phyloP scores from a whole-genome alignment of 2,329 filamentous ascomycete species.

The Neurospora crassa region DNA sequence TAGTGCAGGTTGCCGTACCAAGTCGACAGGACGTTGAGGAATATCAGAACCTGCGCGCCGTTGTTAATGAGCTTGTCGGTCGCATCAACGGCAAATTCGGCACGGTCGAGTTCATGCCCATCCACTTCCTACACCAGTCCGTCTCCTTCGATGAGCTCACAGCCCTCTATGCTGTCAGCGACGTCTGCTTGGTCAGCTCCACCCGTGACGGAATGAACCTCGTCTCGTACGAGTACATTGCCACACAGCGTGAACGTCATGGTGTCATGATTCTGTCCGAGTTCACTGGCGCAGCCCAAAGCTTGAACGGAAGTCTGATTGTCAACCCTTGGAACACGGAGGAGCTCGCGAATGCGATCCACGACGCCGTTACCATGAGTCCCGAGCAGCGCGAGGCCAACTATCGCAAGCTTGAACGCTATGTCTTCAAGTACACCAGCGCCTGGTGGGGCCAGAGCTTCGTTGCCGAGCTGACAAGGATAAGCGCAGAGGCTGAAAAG shows the following conservation, averaged over 20 bases:
- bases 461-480: constrained; percentile 66
- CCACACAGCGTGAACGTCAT: constrained; percentile 80
- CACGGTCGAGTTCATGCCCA: constrained; percentile 97
- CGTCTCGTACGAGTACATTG: constrained; percentile 97
- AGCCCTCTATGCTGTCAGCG: constrained; percentile 83
- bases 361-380: constrained; percentile 95
- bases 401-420: constrained; percentile 85
- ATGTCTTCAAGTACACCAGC: constrained; percentile 95
- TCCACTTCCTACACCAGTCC: constrained; percentile 96
- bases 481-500: constrained; percentile 26
- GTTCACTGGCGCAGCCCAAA: constrained; percentile 92
- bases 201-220: constrained; percentile 99
- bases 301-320: constrained; percentile 83
- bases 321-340: constrained; percentile 99
- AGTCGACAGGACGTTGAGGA: constrained; percentile 94
- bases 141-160: constrained; percentile 92
- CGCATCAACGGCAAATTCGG: constrained; percentile 96
- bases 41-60: constrained; percentile 90
- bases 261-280: constrained; percentile 93
- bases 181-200: constrained; percentile 85
- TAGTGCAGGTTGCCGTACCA: constrained; percentile 92
- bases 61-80: constrained; percentile 93
- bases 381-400: constrained; percentile 79
- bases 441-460: constrained; percentile 96
- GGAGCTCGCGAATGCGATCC: constrained; percentile 83